phyloP scores from a whole-genome alignment of 1,139 yeast species.

The Magnusiomyces ingens region DNA sequence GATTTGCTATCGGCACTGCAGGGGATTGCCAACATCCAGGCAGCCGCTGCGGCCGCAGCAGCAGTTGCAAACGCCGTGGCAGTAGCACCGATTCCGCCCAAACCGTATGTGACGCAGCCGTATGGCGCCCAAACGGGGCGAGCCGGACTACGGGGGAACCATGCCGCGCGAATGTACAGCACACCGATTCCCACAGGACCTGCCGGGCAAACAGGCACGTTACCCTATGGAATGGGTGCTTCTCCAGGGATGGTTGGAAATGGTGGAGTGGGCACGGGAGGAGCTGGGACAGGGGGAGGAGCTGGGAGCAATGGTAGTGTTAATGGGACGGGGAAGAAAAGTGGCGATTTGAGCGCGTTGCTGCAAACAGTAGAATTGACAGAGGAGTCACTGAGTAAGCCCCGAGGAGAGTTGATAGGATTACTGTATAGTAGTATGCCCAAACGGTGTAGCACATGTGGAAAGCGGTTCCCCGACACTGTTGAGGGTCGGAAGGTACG shows the following conservation, averaged over 20 bases:
- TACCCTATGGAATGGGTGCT: too few relatives aligned
- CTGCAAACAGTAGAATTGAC: constrained; percentile 25
- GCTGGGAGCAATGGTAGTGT: too few relatives aligned
- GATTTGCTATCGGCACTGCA: constrained; percentile 12
- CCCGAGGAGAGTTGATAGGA: constrained; percentile 31
- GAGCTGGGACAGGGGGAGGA: too few relatives aligned
- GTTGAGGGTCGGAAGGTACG: constrained; percentile 52
- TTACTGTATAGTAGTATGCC: constrained; percentile 55
- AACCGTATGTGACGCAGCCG: constrained; percentile 13
- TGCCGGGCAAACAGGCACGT: too few relatives aligned
- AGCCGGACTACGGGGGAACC: too few relatives aligned
- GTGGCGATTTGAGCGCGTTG: background rate
- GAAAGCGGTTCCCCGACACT: constrained; percentile 70
- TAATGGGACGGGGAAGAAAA: background rate
- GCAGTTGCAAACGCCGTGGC: constrained; percentile 14
- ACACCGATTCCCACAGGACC: too few relatives aligned
- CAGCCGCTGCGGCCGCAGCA: constrained; percentile 17
- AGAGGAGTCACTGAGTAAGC: constrained; percentile 26
- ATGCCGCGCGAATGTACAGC: too few relatives aligned
- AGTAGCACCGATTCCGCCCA: background rate
- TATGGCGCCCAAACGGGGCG: background rate
- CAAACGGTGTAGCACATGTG: constrained; percentile 83
- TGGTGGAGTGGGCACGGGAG: too few relatives aligned
- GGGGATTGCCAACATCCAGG: constrained; percentile 4
- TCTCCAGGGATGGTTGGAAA: too few relatives aligned